phyloP scores from a whole-genome alignment of 2,329 filamentous ascomycete species.

The Mycosphaerelloides madeirae region DNA sequence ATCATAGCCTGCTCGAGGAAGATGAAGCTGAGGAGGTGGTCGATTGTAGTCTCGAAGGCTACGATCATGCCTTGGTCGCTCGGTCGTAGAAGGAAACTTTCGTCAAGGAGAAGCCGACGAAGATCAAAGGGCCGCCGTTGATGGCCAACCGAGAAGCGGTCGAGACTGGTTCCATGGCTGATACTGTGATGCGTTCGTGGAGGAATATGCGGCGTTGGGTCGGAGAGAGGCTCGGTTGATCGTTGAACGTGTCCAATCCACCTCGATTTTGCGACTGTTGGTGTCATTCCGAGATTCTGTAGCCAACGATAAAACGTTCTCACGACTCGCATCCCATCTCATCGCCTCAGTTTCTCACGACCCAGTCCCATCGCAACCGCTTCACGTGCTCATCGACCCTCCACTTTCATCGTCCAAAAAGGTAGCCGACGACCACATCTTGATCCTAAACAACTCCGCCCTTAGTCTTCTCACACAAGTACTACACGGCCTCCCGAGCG shows the following conservation, averaged over 20 bases:
- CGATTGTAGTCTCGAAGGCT: slow-evolving; percentile 5
- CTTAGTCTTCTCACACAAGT: slow-evolving; percentile 5
- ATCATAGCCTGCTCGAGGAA: background rate
- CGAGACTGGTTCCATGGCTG: too few relatives aligned
- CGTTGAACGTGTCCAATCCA: background rate
- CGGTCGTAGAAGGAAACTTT: background rate
- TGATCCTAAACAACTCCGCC: slow-evolving; percentile 3
- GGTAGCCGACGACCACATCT: background rate
- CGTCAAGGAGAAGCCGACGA: background rate
- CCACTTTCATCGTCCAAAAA: background rate
- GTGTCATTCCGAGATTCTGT: background rate
- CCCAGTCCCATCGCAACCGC: background rate
- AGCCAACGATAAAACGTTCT: background rate
- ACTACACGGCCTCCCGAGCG: slow-evolving; percentile 3
- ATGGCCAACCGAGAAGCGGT: background rate
- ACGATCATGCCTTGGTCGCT: background rate
- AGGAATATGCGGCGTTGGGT: slow-evolving; percentile 1
- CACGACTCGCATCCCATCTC: background rate
- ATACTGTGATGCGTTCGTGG: too few relatives aligned
- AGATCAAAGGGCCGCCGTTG: background rate
- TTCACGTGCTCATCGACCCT: background rate
- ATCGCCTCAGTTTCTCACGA: background rate
- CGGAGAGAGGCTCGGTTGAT: slow-evolving; percentile 1
- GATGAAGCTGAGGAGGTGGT: background rate
- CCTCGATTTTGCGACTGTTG: background rate